Percentiles rank a stretch among this genome's conserved stretches.
Conservation (phyloP, 805 yeast species). For the Candida takata region DNA sequence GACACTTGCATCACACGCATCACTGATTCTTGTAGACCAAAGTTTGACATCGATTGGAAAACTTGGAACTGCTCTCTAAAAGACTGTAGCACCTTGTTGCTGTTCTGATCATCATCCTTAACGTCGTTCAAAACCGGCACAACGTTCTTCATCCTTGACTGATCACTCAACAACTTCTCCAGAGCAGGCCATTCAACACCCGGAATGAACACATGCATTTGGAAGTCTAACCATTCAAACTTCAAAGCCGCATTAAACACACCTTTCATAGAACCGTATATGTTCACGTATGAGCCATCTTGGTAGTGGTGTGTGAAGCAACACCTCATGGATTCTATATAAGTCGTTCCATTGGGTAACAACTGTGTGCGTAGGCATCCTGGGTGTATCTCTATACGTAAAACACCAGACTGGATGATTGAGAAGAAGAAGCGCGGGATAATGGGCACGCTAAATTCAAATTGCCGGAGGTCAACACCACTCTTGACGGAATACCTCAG, state of each 20-base stretch:
- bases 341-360: slow-evolving; percentile 45
- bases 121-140: slow-evolving; percentile 2
- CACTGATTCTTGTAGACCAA: slow-evolving; percentile 59
- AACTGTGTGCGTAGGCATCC: slow-evolving; percentile 44
- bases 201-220: slow-evolving; percentile 39
- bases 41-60: slow-evolving; percentile 40
- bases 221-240: slow-evolving; percentile 68
- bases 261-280: slow-evolving; percentile 55
- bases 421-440: slow-evolving; percentile 58
- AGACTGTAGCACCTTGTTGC: slow-evolving; percentile 17
- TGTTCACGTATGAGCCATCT: slow-evolving; percentile 66
- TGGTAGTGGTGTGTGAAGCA: slow-evolving; percentile 44
- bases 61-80: slow-evolving; percentile 37
- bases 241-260: slow-evolving; percentile 54
- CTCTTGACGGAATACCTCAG: slow-evolving; percentile 40
- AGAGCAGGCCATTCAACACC: slow-evolving; percentile 39
- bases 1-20: slow-evolving; percentile 69
- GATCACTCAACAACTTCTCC: slow-evolving; percentile 33
- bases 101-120: not conserved
- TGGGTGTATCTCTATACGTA: slow-evolving; percentile 44
- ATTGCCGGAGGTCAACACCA: slow-evolving; percentile 43
- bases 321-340: slow-evolving; percentile 46
- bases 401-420: slow-evolving; percentile 44
- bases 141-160: slow-evolving; percentile 14
- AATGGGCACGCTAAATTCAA: slow-evolving; percentile 56